Percentiles rank a stretch among this genome's conserved stretches.
Conservation (phyloP, 1,284 basidiomycete species). For the Malassezia nana region DNA sequence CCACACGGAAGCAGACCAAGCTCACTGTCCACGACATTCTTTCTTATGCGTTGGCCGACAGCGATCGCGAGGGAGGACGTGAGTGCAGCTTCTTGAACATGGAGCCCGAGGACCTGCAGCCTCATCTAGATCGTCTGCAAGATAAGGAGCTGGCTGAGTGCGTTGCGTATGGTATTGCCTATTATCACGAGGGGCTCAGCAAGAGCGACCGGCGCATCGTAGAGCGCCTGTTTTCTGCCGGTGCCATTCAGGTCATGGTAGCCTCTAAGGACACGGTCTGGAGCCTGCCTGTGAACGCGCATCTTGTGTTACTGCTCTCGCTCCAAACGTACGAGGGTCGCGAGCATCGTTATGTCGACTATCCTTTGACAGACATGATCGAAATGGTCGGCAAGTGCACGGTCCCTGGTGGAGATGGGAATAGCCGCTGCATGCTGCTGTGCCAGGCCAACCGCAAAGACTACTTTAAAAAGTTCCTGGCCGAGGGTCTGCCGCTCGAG, state of each 20-base stretch:
- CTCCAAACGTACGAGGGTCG: slow-evolving; percentile 75
- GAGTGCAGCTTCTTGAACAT: slow-evolving; percentile 81
- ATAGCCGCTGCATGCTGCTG: slow-evolving; percentile 86
- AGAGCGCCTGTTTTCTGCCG: slow-evolving; percentile 81
- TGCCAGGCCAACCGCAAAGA: slow-evolving; percentile 88
- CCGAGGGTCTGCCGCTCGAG: slow-evolving; percentile 96
- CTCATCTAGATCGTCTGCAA: slow-evolving; percentile 73
- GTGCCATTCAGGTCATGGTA: slow-evolving; percentile 86
- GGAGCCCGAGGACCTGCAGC: slow-evolving; percentile 68
- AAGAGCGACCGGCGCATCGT: slow-evolving; percentile 88
- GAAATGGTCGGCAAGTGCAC: slow-evolving; percentile 98
- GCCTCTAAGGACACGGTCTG: slow-evolving; percentile 93
- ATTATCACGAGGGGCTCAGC: slow-evolving; percentile 85
- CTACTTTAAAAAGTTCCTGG: slow-evolving; percentile 97
- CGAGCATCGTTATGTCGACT: slow-evolving; percentile 74
- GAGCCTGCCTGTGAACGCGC: slow-evolving; percentile 81
- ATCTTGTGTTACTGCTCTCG: slow-evolving; percentile 98
- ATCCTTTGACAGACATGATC: slow-evolving; percentile 89
- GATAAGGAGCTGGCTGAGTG: slow-evolving; percentile 71
- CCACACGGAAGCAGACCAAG: slow-evolving; percentile 83
- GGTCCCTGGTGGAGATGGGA: slow-evolving; percentile 56
- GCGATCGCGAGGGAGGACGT: slow-evolving; percentile 51
- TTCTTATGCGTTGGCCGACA: slow-evolving; percentile 77
- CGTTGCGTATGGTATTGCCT: slow-evolving; percentile 81
- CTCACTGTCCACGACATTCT: slow-evolving; percentile 84